Evolutionary conservation across 139 green algal genomes (phyloP).

Genomic region (Ostreobium quekettii): DNA sequence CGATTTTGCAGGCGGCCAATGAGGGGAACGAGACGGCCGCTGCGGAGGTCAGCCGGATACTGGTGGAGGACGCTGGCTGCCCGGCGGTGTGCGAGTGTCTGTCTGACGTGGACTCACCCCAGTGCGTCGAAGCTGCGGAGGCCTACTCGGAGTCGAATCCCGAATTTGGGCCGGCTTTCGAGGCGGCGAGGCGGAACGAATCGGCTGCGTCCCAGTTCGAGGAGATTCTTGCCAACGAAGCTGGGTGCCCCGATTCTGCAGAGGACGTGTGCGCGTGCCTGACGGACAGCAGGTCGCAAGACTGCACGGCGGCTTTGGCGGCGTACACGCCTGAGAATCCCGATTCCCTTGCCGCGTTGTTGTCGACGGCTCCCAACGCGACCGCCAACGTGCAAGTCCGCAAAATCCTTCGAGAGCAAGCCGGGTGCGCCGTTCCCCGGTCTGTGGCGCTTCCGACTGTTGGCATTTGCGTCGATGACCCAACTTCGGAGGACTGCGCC

Average conservation of each 20-base stretch:
- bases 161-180: not conserved
- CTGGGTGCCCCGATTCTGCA: no score
- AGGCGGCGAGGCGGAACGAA: not conserved
- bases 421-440: no score
- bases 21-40: not conserved
- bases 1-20: not conserved
- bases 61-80: slow-evolving; percentile 8
- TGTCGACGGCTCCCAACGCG: not conserved
- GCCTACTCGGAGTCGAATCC: slow-evolving; percentile 1
- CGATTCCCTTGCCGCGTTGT: not conserved
- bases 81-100: not conserved
- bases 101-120: not conserved
- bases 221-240: not conserved
- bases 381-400: not conserved
- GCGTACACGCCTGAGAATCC: slow-evolving; percentile 2
- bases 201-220: not conserved
- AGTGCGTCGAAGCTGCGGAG: not conserved
- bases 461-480: no score
- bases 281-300: not conserved
- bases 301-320: not conserved
- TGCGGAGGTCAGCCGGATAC: not conserved
- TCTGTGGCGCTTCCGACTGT: no score
- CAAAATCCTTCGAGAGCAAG: no score
- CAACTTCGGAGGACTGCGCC: no score
- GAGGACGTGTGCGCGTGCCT: slow-evolving; percentile 2